phyloP scores from a whole-genome alignment of 1,284 basidiomycete genomes.

The Neonothopanus nambi region DNA sequence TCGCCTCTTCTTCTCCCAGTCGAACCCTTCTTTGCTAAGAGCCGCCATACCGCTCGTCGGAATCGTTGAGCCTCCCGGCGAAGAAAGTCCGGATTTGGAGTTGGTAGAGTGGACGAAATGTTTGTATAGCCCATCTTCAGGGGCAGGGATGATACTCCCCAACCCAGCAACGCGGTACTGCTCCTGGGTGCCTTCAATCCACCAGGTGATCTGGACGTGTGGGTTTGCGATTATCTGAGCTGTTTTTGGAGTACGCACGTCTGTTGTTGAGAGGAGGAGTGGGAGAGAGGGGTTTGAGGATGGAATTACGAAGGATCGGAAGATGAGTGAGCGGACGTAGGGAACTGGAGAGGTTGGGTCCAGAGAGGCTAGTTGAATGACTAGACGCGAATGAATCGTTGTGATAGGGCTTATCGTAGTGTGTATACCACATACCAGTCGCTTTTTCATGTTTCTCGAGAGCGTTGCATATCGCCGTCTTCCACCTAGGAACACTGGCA shows the following conservation, averaged over 20 bases:
- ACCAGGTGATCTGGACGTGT: constrained; percentile 58
- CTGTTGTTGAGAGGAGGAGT: constrained; percentile 59
- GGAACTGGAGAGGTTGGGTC: constrained; percentile 42
- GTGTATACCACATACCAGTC: constrained; percentile 35
- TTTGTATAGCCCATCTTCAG: constrained; percentile 30
- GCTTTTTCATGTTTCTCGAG: constrained; percentile 45
- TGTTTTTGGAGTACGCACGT: constrained; percentile 62
- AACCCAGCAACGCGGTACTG: constrained; percentile 61
- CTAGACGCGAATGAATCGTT: constrained; percentile 30
- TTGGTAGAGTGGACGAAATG: constrained; percentile 12
- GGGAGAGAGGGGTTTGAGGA: constrained; percentile 40
- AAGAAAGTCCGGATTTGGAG: constrained; percentile 17
- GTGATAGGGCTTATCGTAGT: not conserved
- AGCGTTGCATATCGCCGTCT: constrained; percentile 45
- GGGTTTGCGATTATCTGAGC: constrained; percentile 46
- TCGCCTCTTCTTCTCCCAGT: constrained; percentile 63
- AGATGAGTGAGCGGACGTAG: constrained; percentile 60
- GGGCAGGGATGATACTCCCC: constrained; percentile 46
- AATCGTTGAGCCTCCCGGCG: not conserved
- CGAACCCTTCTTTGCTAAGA: constrained; percentile 38
- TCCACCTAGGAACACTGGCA: constrained; percentile 47
- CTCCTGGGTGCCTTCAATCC: constrained; percentile 53
- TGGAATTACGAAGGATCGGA: constrained; percentile 52
- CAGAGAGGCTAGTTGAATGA: constrained; percentile 62
- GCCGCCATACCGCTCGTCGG: constrained; percentile 32